These are phyloP conservation scores for Mortierella hygrophila DNA, from an alignment of 192 early-diverging fungal species.

Conservation along the genomic window DNA sequence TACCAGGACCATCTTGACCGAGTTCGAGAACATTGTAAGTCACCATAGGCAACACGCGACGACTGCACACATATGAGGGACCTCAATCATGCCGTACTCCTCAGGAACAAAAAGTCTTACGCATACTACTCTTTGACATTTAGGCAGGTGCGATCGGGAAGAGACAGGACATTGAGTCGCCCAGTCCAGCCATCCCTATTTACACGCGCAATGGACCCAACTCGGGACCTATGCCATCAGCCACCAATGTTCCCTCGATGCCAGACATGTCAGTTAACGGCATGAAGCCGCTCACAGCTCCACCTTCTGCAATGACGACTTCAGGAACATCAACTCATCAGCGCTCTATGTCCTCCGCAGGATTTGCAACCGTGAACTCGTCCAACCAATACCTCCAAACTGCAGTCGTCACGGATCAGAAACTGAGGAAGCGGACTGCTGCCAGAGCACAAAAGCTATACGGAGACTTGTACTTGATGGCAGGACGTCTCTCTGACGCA, in stretches of 20 bases:
- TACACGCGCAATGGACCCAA: constrained; percentile 28
- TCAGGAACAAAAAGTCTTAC: neutral
- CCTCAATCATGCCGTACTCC: neutral
- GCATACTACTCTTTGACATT: neutral
- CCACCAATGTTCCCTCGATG: constrained; percentile 9
- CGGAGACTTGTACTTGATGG: constrained; percentile 80
- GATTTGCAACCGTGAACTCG: constrained; percentile 28
- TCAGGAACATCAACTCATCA: constrained; percentile 51
- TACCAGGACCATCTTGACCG: constrained; percentile 76
- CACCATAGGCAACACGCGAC: neutral
- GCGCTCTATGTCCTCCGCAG: constrained; percentile 54
- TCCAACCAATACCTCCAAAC: constrained; percentile 39
- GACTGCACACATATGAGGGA: neutral
- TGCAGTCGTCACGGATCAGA: constrained; percentile 52
- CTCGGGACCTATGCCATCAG: constrained; percentile 22
- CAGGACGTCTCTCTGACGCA: constrained; percentile 79
- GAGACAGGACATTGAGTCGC: constrained; percentile 67
- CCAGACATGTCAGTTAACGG: constrained; percentile 51
- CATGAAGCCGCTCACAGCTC: constrained; percentile 54
- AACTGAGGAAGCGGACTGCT: constrained; percentile 72
- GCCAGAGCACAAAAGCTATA: constrained; percentile 80
- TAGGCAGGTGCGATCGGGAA: constrained; percentile 70
- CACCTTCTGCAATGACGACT: constrained; percentile 60
- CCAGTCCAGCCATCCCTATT: constrained; percentile 39
- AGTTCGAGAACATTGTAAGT: constrained; percentile 75